Percentiles rank a stretch among this genome's conserved stretches.
phyloP scores from a whole-genome alignment of 495 filamentous ascomycete species.

The Hyphodiscus hymeniophilus region DNA sequence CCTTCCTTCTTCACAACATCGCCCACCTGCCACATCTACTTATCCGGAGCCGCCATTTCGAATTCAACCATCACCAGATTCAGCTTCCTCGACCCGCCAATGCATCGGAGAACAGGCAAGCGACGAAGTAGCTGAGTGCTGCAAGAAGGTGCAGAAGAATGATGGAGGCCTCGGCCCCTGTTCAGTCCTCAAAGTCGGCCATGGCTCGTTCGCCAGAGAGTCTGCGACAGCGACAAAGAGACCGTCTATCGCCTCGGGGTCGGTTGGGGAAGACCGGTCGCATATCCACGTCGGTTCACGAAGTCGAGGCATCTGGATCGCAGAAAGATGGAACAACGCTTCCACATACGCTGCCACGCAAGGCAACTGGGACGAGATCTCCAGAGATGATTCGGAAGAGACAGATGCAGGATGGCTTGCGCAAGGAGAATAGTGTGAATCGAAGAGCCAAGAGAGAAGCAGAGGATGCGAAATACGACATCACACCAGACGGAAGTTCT shows the following conservation, averaged over 20 bases:
- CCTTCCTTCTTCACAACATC: no score
- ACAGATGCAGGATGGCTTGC: constrained; percentile 18
- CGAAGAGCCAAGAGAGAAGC: constrained; percentile 13
- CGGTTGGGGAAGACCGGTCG: constrained; percentile 12
- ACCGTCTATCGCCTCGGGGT: constrained; percentile 18
- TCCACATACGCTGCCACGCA: constrained; percentile 14
- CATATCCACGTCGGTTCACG: background rate
- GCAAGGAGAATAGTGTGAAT: constrained; percentile 20
- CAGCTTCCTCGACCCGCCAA: background rate
- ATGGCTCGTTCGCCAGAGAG: constrained; percentile 14
- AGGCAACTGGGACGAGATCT: constrained; percentile 4
- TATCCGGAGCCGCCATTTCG: background rate
- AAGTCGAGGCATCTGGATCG: constrained; percentile 5
- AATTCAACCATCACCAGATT: background rate
- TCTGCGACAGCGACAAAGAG: constrained; percentile 25
- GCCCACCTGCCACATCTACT: background rate
- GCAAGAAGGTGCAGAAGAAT: constrained; percentile 1
- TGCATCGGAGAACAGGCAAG: constrained; percentile 3
- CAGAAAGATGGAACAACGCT: constrained; percentile 10
- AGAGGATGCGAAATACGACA: constrained; percentile 34
- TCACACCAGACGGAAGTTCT: constrained; percentile 34
- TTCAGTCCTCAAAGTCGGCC: constrained; percentile 6
- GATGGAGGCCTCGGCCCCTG: constrained; percentile 15
- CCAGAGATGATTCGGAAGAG: constrained; percentile 14
- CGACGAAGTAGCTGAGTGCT: constrained; percentile 10